Evolutionary conservation across 805 yeast genomes (phyloP).

Genomic region (Lipomyces sp.): DNA sequence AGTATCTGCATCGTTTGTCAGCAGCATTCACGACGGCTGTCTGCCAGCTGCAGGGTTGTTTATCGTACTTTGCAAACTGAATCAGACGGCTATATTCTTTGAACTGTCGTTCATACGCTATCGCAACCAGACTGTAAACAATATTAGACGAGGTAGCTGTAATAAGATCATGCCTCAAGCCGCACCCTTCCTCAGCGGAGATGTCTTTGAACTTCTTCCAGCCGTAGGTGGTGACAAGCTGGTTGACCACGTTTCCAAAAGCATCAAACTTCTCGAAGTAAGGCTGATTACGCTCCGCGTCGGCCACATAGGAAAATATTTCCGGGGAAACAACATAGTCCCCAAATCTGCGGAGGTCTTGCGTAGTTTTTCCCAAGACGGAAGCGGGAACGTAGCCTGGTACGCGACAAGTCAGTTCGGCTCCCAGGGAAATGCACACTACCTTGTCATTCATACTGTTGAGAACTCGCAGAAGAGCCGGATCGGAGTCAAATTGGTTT

Average conservation of each 20-base stretch:
- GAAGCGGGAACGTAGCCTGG: slow-evolving; percentile 18
- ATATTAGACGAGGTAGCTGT: slow-evolving; percentile 5
- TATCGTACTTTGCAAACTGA: slow-evolving; percentile 28
- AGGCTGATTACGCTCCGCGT: slow-evolving; percentile 36
- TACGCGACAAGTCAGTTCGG: not conserved
- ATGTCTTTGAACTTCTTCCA: slow-evolving; percentile 34
- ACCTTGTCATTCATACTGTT: not conserved
- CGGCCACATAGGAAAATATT: slow-evolving; percentile 32
- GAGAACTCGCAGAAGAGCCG: slow-evolving; percentile 30
- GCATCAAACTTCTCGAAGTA: slow-evolving; percentile 34
- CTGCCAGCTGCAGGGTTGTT: not conserved
- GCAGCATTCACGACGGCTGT: no score
- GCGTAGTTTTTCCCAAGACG: slow-evolving; percentile 3
- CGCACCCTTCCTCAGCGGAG: slow-evolving; percentile 18
- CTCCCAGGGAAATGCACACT: not conserved
- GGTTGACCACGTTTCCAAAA: slow-evolving; percentile 33
- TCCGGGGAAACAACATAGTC: slow-evolving; percentile 30
- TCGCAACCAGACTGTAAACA: slow-evolving; percentile 32
- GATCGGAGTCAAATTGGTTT: slow-evolving; percentile 33
- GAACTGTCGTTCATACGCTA: slow-evolving; percentile 34
- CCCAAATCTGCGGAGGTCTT: slow-evolving; percentile 32
- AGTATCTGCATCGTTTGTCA: slow-evolving; percentile 18
- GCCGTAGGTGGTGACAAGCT: slow-evolving; percentile 35
- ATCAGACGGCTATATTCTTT: slow-evolving; percentile 31
- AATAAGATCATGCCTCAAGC: not conserved